Conservation (phyloP, 2,329 filamentous ascomycete genomes). For the Xylariaceae sp. region DNA sequence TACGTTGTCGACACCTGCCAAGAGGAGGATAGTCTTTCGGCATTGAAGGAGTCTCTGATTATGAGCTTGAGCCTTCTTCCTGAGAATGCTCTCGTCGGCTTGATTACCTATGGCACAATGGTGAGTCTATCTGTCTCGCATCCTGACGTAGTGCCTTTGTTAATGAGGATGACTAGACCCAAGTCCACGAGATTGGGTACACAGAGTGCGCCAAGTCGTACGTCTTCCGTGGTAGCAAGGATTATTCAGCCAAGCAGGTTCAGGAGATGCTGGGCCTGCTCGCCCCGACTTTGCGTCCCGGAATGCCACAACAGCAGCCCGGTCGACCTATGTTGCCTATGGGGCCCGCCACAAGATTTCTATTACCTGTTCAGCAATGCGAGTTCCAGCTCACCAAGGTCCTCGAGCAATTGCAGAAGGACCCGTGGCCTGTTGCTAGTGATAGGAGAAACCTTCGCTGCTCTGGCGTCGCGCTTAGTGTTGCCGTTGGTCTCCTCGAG, state of each 20-base stretch:
- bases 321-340: slow-evolving; percentile 74
- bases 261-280: slow-evolving; percentile 96
- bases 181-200: slow-evolving; percentile 98
- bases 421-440: slow-evolving; percentile 95
- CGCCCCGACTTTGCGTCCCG: slow-evolving; percentile 72
- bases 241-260: slow-evolving; percentile 98
- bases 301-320: slow-evolving; percentile 71
- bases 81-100: slow-evolving; percentile 77
- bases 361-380: slow-evolving; percentile 91
- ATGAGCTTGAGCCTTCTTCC: slow-evolving; percentile 83
- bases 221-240: slow-evolving; percentile 96
- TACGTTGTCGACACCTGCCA: slow-evolving; percentile 90
- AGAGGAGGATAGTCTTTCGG: slow-evolving; percentile 81
- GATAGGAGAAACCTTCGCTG: slow-evolving; percentile 90
- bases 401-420: slow-evolving; percentile 91
- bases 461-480: slow-evolving; percentile 93
- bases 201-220: slow-evolving; percentile 98
- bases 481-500: slow-evolving; percentile 89
- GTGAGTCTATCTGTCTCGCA: slow-evolving; percentile 47
- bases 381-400: slow-evolving; percentile 98
- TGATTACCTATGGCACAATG: slow-evolving; percentile 93
- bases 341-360: slow-evolving; percentile 84
- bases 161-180: slow-evolving; percentile 59
- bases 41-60: slow-evolving; percentile 82
- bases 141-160: background rate